phyloP scores from a whole-genome alignment of 495 filamentous ascomycete species.

The Podospora tetraspora region DNA sequence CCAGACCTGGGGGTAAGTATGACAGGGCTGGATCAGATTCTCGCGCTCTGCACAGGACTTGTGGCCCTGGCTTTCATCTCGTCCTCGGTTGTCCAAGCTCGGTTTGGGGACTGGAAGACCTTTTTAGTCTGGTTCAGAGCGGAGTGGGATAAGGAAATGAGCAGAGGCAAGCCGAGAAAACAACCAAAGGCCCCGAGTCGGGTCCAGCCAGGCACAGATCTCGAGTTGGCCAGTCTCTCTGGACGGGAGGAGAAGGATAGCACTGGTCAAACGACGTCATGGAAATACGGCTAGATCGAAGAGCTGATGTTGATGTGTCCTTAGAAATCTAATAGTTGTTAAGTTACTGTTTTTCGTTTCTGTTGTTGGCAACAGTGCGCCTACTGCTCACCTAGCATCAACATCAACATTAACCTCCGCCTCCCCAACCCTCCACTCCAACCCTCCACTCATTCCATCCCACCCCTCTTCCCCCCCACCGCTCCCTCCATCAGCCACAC shows the following conservation, averaged over 20 bases:
- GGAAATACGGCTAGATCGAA: neutral
- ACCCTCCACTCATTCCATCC: neutral
- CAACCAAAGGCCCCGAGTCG: too few species aligned
- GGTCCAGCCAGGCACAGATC: too few species aligned
- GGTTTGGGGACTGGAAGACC: neutral
- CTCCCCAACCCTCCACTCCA: neutral
- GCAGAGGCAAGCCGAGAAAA: too few species aligned
- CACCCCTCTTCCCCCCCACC: neutral
- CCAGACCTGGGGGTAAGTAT: neutral
- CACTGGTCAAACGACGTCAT: too few species aligned
- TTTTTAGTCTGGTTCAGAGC: neutral
- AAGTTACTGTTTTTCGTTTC: neutral
- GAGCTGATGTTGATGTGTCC: neutral
- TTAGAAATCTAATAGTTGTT: too few species aligned
- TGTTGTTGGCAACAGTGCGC: neutral
- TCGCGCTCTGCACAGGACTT: neutral
- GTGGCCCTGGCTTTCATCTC: neutral
- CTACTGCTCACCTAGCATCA: neutral
- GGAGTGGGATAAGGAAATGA: too few species aligned
- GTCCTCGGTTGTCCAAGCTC: neutral
- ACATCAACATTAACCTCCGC: neutral
- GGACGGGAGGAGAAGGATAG: too few species aligned
- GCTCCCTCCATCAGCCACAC: neutral
- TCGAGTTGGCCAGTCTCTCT: too few species aligned
- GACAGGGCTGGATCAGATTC: neutral